Percentiles rank a stretch among this genome's conserved stretches.
These are phyloP conservation scores for Suillus weaverae DNA, from an alignment of 768 basidiomycete genomes.

Conservation along the genomic window DNA sequence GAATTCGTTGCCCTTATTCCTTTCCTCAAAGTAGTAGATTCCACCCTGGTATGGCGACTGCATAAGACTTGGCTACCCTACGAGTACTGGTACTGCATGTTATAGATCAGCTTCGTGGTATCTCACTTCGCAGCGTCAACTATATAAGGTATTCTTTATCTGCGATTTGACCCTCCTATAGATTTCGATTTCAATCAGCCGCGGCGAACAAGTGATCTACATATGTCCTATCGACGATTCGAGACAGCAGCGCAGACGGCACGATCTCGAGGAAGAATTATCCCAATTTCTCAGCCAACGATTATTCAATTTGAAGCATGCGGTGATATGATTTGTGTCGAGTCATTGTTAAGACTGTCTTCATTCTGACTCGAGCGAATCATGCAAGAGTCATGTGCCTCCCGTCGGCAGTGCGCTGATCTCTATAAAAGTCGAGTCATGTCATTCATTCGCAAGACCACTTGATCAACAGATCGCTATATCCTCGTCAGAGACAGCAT, in stretches of 20 bases:
- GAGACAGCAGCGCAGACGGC: too few relatives aligned
- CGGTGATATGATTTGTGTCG: background rate
- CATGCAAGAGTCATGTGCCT: background rate
- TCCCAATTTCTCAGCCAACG: too few relatives aligned
- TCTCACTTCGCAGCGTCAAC: too few relatives aligned
- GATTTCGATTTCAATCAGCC: too few relatives aligned
- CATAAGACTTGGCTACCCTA: background rate
- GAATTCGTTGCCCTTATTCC: slow-evolving; percentile 18
- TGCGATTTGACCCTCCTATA: too few relatives aligned
- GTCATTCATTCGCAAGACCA: background rate
- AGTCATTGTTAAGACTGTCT: background rate
- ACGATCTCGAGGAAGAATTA: too few relatives aligned
- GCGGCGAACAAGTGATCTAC: too few relatives aligned
- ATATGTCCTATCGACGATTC: too few relatives aligned
- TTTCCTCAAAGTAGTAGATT: slow-evolving; percentile 12
- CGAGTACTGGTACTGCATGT: background rate
- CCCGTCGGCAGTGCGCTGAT: background rate
- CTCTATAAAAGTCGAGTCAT: background rate
- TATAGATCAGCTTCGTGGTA: too few relatives aligned
- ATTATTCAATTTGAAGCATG: too few relatives aligned
- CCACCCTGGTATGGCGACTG: background rate
- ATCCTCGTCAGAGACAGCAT: background rate
- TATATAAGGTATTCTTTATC: too few relatives aligned
- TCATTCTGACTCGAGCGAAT: background rate
- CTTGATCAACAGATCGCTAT: background rate